Percentiles rank a stretch among this genome's conserved stretches.
Evolutionary conservation across 139 green algal species (phyloP).

Genomic region (Chlamydomonas schloesseri): DNA sequence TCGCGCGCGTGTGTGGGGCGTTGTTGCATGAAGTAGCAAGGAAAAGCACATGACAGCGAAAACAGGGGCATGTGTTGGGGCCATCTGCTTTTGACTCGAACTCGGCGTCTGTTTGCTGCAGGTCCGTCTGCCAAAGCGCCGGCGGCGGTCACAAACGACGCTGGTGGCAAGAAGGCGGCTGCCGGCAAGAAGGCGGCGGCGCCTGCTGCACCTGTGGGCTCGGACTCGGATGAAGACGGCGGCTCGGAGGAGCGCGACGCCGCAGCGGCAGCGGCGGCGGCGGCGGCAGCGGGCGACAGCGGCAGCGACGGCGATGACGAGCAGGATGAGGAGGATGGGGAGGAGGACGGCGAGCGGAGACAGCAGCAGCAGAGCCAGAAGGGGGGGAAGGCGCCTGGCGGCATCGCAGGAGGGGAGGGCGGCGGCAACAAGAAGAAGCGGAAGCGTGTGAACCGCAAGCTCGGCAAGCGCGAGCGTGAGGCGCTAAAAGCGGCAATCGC

Average conservation of each 20-base stretch:
- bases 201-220: too few species aligned
- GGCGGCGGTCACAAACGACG: too few species aligned
- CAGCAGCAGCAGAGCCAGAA: background rate
- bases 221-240: too few species aligned
- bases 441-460: conserved; percentile 22
- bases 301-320: background rate
- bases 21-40: too few species aligned
- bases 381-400: background rate
- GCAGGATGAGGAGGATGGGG: background rate
- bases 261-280: background rate
- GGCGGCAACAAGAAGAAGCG: background rate
- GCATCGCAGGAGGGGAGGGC: background rate
- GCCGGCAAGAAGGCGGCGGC: background rate
- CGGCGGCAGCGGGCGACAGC: background rate
- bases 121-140: too few species aligned
- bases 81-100: too few species aligned
- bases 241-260: background rate
- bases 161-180: too few species aligned
- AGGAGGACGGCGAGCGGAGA: background rate
- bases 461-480: conserved; percentile 41
- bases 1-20: too few species aligned
- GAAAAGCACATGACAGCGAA: too few species aligned
- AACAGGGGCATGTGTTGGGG: too few species aligned
- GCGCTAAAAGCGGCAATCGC: conserved; percentile 11
- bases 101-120: too few species aligned